Conservation (phyloP, 2,329 filamentous ascomycete genomes). For the Xylaria sp. region DNA sequence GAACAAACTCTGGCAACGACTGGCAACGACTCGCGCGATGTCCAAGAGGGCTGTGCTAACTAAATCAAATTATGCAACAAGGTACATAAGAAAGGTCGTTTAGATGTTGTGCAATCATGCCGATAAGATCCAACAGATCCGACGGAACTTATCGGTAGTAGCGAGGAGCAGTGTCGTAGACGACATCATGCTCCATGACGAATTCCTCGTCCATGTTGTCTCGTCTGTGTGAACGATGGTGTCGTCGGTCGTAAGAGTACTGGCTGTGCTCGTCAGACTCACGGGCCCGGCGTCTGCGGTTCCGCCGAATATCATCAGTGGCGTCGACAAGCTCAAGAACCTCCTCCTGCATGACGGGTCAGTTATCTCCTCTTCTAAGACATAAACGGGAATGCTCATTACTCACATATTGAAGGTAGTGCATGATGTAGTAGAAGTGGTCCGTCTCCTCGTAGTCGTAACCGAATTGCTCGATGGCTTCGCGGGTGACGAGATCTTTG, state of each 20-base stretch:
- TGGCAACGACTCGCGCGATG: background rate
- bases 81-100: background rate
- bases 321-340: conserved; percentile 77
- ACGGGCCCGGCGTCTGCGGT: conserved; percentile 46
- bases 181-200: conserved; percentile 62
- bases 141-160: conserved; percentile 12
- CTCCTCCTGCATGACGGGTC: conserved; percentile 61
- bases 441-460: conserved; percentile 91
- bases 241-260: conserved; percentile 44
- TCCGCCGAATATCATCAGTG: conserved; percentile 73
- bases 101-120: background rate
- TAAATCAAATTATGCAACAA: too few relatives aligned
- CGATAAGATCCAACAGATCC: too few relatives aligned
- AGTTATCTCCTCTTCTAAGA: conserved; percentile 24
- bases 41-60: too few relatives aligned
- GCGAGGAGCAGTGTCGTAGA: conserved; percentile 47
- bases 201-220: conserved; percentile 54
- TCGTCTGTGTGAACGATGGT: conserved; percentile 34
- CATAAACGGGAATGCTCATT: background rate
- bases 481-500: conserved; percentile 79
- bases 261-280: conserved; percentile 55
- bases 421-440: conserved; percentile 85
- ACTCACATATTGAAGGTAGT: conserved; percentile 83
- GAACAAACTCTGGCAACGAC: background rate
- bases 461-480: conserved; percentile 77